These are phyloP conservation scores for Prunus padus DNA, from an alignment of 306 rosid species.

Conservation along the genomic window DNA sequence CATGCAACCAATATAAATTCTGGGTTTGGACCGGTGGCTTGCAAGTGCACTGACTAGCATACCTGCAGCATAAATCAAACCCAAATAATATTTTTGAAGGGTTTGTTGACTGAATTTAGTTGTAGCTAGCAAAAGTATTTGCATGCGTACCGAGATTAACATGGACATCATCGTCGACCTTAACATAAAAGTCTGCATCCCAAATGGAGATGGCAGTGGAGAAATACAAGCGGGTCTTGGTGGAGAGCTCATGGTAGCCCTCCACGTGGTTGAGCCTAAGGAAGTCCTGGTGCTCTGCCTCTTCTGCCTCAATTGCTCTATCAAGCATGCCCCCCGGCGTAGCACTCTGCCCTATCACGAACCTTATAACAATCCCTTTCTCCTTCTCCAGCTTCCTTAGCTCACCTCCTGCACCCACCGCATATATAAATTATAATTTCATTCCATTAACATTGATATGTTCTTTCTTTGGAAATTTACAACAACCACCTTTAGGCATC, in stretches of 20 bases:
- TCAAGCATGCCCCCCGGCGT: conserved; percentile 62
- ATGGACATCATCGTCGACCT: conserved; percentile 90
- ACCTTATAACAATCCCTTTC: conserved; percentile 82
- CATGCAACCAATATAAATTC: conserved; percentile 91
- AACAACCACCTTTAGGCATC: conserved; percentile 64
- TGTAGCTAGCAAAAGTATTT: neutral
- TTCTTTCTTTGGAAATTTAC: too few species aligned
- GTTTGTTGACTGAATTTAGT: too few species aligned
- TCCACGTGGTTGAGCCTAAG: conserved; percentile 72
- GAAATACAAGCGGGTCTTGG: conserved; percentile 82
- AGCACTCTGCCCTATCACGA: conserved; percentile 79
- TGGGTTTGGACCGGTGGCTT: conserved; percentile 58
- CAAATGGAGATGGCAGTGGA: conserved; percentile 66
- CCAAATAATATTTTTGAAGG: too few species aligned
- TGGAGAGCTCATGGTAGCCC: conserved; percentile 78
- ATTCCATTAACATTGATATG: too few species aligned
- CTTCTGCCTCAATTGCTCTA: conserved; percentile 70
- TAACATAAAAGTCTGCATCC: conserved; percentile 85
- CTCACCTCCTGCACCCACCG: conserved; percentile 57
- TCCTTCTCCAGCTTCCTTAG: conserved; percentile 64
- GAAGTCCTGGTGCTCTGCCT: conserved; percentile 65
- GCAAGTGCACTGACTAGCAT: conserved; percentile 55
- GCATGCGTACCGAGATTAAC: conserved; percentile 56
- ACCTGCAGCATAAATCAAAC: conserved; percentile 27
- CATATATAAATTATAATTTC: too few species aligned